Evolutionary conservation across 1,139 yeast genomes (phyloP).

Genomic region (Diutina rugosa): DNA sequence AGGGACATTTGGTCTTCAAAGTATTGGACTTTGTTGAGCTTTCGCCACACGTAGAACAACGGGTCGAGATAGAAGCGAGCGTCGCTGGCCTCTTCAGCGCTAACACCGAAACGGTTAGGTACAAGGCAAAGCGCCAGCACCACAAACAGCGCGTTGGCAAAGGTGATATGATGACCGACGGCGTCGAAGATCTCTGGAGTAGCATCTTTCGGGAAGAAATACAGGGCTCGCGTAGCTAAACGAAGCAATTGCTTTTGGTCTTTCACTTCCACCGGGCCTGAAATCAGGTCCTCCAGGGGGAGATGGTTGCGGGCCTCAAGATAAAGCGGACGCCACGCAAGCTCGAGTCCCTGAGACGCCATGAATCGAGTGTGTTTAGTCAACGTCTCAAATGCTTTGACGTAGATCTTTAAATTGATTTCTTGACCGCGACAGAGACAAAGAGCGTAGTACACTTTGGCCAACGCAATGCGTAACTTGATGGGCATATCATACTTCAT

Average conservation of each 20-base stretch:
- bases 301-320: conserved; percentile 22
- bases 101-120: conserved; percentile 25
- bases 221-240: conserved; percentile 35
- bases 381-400: conserved; percentile 49
- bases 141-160: conserved; percentile 44
- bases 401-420: conserved; percentile 46
- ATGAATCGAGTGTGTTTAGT: conserved; percentile 35
- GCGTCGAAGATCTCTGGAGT: conserved; percentile 23
- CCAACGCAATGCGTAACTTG: conserved; percentile 43
- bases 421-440: conserved; percentile 69
- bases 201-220: conserved; percentile 26
- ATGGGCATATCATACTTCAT: conserved; percentile 80
- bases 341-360: conserved; percentile 20
- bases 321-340: conserved; percentile 44
- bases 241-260: conserved; percentile 29
- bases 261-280: conserved; percentile 24
- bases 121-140: conserved; percentile 44
- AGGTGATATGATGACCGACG: conserved; percentile 38
- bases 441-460: conserved; percentile 61
- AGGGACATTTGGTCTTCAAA: conserved; percentile 60
- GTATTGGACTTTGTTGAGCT: conserved; percentile 41
- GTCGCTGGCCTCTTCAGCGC: conserved; percentile 1
- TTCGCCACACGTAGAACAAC: conserved; percentile 64
- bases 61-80: conserved; percentile 47
- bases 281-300: conserved; percentile 17